These are phyloP conservation scores for Peronospora belbahrii DNA, from an alignment of 352 stramenopile species.

Conservation along the genomic window DNA sequence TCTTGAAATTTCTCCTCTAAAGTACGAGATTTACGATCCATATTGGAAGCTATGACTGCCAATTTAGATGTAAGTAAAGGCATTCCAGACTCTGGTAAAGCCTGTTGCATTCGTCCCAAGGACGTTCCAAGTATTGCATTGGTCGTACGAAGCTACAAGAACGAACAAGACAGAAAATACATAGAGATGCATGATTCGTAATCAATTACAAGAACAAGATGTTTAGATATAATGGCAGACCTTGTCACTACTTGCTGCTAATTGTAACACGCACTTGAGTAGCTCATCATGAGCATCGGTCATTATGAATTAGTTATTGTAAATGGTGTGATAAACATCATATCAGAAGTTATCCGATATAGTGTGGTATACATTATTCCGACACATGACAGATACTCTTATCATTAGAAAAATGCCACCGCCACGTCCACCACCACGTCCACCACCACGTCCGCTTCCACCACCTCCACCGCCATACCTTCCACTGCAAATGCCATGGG, in stretches of 20 bases:
- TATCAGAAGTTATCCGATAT: too few species aligned
- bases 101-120: constrained; percentile 33
- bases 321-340: background rate
- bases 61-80: constrained; percentile 54
- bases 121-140: constrained; percentile 40
- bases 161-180: background rate
- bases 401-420: background rate
- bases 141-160: constrained; percentile 42
- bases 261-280: constrained; percentile 69
- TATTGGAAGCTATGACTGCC: constrained; percentile 40
- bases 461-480: too few species aligned
- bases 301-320: too few species aligned
- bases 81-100: constrained; percentile 37
- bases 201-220: too few species aligned
- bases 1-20: constrained; percentile 50
- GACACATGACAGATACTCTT: background rate
- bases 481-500: too few species aligned
- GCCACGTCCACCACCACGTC: constrained; percentile 1
- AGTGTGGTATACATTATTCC: background rate
- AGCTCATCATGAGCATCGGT: constrained; percentile 48
- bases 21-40: constrained; percentile 22
- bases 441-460: constrained; percentile 3
- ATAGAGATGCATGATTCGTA: background rate
- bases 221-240: too few species aligned
- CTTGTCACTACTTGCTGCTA: constrained; percentile 70